These are phyloP conservation scores for Sphaceloma murrayae DNA, from an alignment of 2,329 filamentous ascomycete species.

Conservation along the genomic window DNA sequence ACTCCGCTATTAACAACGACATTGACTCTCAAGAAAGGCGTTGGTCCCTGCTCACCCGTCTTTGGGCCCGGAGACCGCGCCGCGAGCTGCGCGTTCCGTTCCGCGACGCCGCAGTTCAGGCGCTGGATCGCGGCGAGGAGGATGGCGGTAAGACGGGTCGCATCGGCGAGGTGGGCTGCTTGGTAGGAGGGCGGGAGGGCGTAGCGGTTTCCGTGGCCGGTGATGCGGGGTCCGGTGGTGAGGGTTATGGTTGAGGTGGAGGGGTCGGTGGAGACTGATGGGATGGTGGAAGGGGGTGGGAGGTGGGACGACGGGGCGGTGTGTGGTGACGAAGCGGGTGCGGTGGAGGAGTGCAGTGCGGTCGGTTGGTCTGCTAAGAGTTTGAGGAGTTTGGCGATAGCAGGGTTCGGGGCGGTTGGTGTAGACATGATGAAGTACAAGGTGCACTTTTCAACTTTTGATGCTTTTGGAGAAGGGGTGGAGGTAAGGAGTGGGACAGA, in stretches of 20 bases:
- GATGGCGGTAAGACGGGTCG: slow-evolving; percentile 1
- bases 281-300: background rate
- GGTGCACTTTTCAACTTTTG: too few species aligned
- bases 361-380: background rate
- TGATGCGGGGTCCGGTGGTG: slow-evolving; percentile 10
- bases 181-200: background rate
- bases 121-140: slow-evolving; percentile 14
- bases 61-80: background rate
- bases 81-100: slow-evolving; percentile 2
- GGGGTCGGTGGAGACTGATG: background rate
- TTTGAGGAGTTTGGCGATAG: background rate
- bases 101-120: slow-evolving; percentile 4
- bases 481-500: background rate
- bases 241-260: slow-evolving; percentile 5
- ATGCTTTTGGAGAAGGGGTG: too few species aligned
- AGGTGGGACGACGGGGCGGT: background rate
- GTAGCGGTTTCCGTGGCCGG: slow-evolving; percentile 3
- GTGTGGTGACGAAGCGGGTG: background rate
- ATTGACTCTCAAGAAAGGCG: background rate
- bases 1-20: slow-evolving; percentile 7
- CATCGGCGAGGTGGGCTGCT: background rate
- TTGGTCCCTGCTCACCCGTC: background rate
- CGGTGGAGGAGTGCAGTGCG: background rate
- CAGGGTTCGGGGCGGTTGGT: background rate
- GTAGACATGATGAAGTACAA: slow-evolving; percentile 8